A percentile compares a stretch with the other conserved stretches of the same genome.
These are phyloP conservation scores for Candida insectalens DNA, from an alignment of 805 yeast genomes.

Conservation along the genomic window DNA sequence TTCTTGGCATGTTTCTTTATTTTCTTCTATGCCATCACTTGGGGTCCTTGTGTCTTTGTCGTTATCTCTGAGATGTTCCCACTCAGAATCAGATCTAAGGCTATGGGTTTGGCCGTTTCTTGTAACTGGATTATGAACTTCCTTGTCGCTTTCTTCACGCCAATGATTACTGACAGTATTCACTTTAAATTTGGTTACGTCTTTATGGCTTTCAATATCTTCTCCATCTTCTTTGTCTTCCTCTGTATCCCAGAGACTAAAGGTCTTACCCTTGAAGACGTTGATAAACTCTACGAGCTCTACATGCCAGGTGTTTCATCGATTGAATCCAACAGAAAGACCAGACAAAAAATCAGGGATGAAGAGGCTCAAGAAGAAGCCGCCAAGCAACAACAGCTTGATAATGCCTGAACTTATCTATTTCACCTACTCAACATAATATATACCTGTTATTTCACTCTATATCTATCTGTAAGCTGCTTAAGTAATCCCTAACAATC, in stretches of 20 bases:
- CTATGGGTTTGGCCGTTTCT: constrained; percentile 55
- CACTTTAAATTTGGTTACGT: constrained; percentile 50
- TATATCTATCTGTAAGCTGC: too few relatives aligned
- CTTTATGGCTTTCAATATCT: constrained; percentile 41
- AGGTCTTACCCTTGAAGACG: constrained; percentile 47
- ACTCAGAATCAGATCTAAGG: constrained; percentile 49
- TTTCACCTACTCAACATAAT: too few relatives aligned
- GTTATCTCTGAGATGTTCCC: constrained; percentile 63
- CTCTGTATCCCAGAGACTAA: constrained; percentile 45
- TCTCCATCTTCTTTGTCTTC: constrained; percentile 41
- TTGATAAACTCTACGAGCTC: constrained; percentile 37
- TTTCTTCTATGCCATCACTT: constrained; percentile 56
- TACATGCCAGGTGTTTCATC: constrained; percentile 24
- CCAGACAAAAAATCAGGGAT: not conserved
- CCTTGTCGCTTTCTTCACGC: constrained; percentile 45
- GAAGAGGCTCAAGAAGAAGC: not conserved
- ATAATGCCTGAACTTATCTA: too few relatives aligned
- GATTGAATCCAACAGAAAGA: not conserved
- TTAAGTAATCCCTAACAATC: too few relatives aligned
- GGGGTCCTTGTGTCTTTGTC: constrained; percentile 66
- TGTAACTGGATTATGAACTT: constrained; percentile 58
- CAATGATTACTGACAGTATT: constrained; percentile 42
- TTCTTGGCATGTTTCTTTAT: constrained; percentile 54
- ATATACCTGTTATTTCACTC: too few relatives aligned
- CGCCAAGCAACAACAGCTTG: not conserved